Conservation (phyloP, 192 early-diverging fungal species). For the Linnemannia hyalina region DNA sequence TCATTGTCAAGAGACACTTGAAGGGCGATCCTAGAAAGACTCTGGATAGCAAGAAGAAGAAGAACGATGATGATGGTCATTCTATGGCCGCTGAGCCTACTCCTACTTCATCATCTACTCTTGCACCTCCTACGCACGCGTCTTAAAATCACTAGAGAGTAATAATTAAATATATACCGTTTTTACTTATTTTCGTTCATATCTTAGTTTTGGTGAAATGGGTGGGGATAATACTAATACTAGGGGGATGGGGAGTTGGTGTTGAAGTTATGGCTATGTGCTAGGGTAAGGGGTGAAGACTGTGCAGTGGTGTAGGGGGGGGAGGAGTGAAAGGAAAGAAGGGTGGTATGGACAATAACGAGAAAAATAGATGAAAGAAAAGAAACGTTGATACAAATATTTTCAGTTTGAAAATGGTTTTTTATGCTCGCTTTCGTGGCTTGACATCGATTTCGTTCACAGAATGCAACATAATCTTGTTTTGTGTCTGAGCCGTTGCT, state of each 20-base stretch:
- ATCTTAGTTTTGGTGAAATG: too few relatives aligned
- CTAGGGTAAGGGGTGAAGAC: background rate
- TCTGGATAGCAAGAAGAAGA: constrained; percentile 1
- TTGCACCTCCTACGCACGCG: background rate
- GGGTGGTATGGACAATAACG: background rate
- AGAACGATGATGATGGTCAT: background rate
- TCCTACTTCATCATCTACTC: background rate
- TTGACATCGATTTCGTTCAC: constrained; percentile 86
- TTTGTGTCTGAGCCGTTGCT: constrained; percentile 64
- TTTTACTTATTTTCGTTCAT: background rate
- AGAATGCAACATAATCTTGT: constrained; percentile 86
- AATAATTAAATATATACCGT: background rate
- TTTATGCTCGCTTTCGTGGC: constrained; percentile 64
- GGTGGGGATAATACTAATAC: too few relatives aligned
- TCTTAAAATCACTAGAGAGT: background rate
- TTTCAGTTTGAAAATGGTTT: background rate
- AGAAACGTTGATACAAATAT: background rate
- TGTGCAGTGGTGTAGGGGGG: background rate
- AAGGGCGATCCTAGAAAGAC: constrained; percentile 53
- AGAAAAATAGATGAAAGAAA: background rate
- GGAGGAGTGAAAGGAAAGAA: too few relatives aligned
- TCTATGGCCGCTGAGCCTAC: background rate
- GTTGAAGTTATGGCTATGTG: too few relatives aligned
- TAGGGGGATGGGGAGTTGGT: too few relatives aligned
- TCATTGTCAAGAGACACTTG: constrained; percentile 37